Evolutionary conservation across 2,329 filamentous ascomycete species (phyloP), one percentile per base, ranked within the genome.

Genomic region (Epichloe aotearoae): DNA sequence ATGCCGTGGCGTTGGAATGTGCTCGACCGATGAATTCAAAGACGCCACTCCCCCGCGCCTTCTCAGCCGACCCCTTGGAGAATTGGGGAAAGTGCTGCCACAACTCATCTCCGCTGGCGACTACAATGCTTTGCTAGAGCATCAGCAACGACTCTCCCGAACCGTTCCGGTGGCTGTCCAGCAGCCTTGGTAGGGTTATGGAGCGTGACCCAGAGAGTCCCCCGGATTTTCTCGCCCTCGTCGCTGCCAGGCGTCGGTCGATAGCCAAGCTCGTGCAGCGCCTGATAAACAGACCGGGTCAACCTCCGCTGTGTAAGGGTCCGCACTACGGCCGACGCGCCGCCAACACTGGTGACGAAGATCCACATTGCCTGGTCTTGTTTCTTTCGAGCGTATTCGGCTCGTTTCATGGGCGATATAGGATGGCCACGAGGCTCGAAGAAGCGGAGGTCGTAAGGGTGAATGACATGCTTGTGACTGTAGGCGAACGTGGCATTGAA

Each of bases 351-450:
- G 19, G 60, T 58, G 2, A 58, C 53, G 40, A 64, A 56, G 8
- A 67, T 50, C 67, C 67, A 69, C 15, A 69, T 55, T 33, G 65
- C 61, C 39, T 63, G 52, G 20, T 62, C 54, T 10, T 47, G 47
- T 3, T 56, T 19, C 51, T 59, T 64, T 2, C 51, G 53, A n/a
- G 56, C 58, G 51, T 65, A 66, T 23, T 58, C 55, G 34, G 50
- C 46, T 46, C 61, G 59, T n/a, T 61, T 53, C 33, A 54, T 43
- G 2, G 60, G 54, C 4, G 55, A 52, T 20, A 67, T 52, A 0
- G 68, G 61, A 46, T 70, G 64, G 5, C 62, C 64, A 10, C 58
- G 57, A 1, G 63, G 60, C 5, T 61, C 60, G 19, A 71, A 59
- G 50, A 59, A 66, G 5, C 56, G 56, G 14, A 66, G 54, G 49